Evolutionary conservation across 2,329 filamentous ascomycete genomes (phyloP).

Genomic region (Talaromyces sp.): DNA sequence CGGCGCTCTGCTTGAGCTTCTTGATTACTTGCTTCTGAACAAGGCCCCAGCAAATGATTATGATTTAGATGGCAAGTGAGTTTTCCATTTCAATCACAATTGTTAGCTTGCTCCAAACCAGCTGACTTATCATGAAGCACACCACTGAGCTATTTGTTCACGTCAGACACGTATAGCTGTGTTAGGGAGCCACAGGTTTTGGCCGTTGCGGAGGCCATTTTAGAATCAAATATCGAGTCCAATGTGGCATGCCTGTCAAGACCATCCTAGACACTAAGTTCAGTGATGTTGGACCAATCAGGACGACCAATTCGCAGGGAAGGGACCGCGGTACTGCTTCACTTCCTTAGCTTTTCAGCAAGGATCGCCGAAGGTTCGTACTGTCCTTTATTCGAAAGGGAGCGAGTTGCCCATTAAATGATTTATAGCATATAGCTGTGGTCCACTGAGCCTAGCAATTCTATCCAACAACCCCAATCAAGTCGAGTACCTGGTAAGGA

Average conservation of each 20-base stretch:
- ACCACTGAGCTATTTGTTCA: neutral
- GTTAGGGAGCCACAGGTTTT: neutral
- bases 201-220: neutral
- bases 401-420: neutral
- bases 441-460: neutral
- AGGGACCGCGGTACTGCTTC: neutral
- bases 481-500: neutral
- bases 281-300: accelerated
- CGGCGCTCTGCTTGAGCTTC: neutral
- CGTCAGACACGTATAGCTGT: accelerated
- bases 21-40: neutral
- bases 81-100: neutral
- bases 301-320: neutral
- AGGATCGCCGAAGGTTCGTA: neutral
- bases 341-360: neutral
- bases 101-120: neutral
- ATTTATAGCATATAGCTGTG: neutral
- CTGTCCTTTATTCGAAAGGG: neutral
- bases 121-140: neutral
- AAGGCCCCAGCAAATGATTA: neutral
- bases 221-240: neutral
- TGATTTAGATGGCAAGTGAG: neutral
- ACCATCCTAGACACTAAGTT: neutral
- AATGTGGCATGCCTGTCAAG: neutral
- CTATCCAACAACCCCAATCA: neutral